phyloP scores from a whole-genome alignment of 2,329 filamentous ascomycete genomes.

The Stachybotrys echinatus region DNA sequence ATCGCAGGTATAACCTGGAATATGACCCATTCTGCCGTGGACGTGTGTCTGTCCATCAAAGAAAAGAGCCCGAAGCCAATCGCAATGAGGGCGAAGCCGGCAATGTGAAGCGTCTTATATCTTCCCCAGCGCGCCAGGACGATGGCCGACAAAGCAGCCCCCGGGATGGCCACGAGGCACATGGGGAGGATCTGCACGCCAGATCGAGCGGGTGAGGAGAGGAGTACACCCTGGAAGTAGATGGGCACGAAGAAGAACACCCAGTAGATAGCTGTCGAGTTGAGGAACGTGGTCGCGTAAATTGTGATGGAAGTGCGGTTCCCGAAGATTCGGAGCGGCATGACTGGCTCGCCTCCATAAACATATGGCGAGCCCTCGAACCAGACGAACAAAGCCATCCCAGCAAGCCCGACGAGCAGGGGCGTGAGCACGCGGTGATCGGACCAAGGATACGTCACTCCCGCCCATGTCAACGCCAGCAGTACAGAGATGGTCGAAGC shows the following conservation, averaged over 20 bases:
- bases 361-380: slow-evolving; percentile 14
- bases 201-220: neutral
- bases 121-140: neutral
- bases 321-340: slow-evolving; percentile 8
- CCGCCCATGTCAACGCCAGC: slow-evolving; percentile 37
- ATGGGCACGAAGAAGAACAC: neutral
- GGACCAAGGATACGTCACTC: slow-evolving; percentile 35
- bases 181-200: neutral
- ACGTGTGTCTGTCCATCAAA: neutral
- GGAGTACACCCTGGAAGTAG: neutral
- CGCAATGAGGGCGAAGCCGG: neutral
- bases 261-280: neutral
- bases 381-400: slow-evolving; percentile 10
- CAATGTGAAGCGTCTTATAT: neutral
- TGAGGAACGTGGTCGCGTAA: neutral
- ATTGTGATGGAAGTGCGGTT: neutral
- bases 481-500: slow-evolving; percentile 32
- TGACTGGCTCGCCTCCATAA: slow-evolving; percentile 13
- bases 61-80: neutral
- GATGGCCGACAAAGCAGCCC: neutral
- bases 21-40: neutral
- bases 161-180: neutral
- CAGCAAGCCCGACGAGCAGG: slow-evolving; percentile 23
- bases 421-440: slow-evolving; percentile 32
- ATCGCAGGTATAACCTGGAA: neutral